Percentiles rank a stretch among this genome's conserved stretches.
Evolutionary conservation across 441 rosid species (phyloP).

Genomic region (Isatis lusitanica): DNA sequence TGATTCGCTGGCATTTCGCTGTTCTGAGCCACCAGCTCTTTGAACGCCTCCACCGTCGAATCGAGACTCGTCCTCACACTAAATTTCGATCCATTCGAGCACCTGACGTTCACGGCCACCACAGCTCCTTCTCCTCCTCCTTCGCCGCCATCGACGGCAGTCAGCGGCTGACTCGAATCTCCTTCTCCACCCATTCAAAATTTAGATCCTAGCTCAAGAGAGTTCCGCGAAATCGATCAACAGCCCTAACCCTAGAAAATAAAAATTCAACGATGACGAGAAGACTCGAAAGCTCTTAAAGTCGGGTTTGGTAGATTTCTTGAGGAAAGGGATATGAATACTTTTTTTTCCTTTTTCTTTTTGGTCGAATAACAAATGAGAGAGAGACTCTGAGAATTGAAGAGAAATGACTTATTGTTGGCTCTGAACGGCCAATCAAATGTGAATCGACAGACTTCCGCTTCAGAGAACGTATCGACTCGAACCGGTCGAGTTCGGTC

Average conservation of each 20-base stretch:
- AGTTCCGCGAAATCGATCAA: constrained; percentile 25
- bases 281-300: background rate
- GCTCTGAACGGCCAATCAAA: background rate
- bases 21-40: constrained; percentile 53
- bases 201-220: constrained; percentile 12
- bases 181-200: constrained; percentile 51
- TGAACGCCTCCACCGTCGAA: constrained; percentile 58
- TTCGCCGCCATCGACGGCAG: constrained; percentile 1
- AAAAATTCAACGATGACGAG: background rate
- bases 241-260: constrained; percentile 32
- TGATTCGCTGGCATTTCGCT: constrained; percentile 68
- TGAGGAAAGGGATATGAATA: constrained; percentile 18
- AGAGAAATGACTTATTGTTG: constrained; percentile 2
- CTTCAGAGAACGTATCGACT: constrained; percentile 20
- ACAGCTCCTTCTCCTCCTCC: constrained; percentile 28
- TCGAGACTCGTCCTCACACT: constrained; percentile 49
- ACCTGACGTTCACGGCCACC: constrained; percentile 53
- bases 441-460: constrained; percentile 8
- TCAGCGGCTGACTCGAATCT: constrained; percentile 50
- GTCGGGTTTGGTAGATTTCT: constrained; percentile 28
- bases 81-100: constrained; percentile 65
- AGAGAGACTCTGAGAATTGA: background rate
- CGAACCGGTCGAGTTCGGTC: background rate
- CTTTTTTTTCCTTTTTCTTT: background rate
- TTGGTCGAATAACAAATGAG: constrained; percentile 6